Evolutionary conservation across 1,284 basidiomycete species (phyloP), one percentile per base, ranked within the genome.

Genomic region (Inonotus obliquus): DNA sequence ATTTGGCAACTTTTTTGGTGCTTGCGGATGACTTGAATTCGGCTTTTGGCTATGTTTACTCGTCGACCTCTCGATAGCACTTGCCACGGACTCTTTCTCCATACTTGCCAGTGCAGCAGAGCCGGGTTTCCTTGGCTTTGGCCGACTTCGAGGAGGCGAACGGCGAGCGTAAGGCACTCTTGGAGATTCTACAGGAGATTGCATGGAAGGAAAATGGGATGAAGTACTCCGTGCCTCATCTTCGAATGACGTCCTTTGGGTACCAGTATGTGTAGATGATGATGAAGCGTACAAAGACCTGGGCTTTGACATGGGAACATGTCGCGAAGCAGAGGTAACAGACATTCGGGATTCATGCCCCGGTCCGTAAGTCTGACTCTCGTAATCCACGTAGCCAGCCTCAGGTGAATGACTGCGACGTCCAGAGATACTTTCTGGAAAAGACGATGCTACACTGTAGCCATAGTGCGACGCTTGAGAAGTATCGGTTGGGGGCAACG

Each of bases 41-140:
- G 29, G 23, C 5, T 27, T 25, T 19, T n/a, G n/a, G 29, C 11
- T 41, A 2, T n/a, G 17, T 23, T 48, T 45, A 14, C 38, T 55
- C 48, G 41, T 57, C 59, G 10, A 54, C 41, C 58, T 53, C 32
- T 49, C 39, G 35, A 48, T 56, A 44, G 51, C 38, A 23, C 47
- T 59, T 58, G 61, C 54, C 44, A 52, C 51, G 35, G 41, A 39
- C 44, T 57, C 29, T 59, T 63, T 58, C 56, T 66, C 58, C 54
- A 59, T 45, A 47, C 37, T 51, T 14, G 61, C 60, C 41, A 60
- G 54, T 13, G 62, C 60, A 25, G 57, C 57, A 23, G 63, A 59
- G 14, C 62, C 59, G n/a, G 62, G 62, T 37, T 63, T 63, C 27
- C 44, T 64, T n/a, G 58, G 59, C 52, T 57, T 58, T 54, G 65